These are phyloP conservation scores for maize (Zea mays) DNA, from an alignment of 176 grass and related monocot genomes.

Conservation along the genomic window Zm-B73-REFERENCE-NAM-5.0 NC_050103.1:9682501-9683000, in stretches of 20 bases:
- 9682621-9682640: background rate
- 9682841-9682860: slow-evolving; percentile 21
- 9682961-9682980: background rate
- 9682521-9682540: slow-evolving; percentile 39
- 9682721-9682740: background rate
- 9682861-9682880: slow-evolving; percentile 18
- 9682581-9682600: slow-evolving; percentile 29
- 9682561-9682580: slow-evolving; percentile 18
- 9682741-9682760: background rate
- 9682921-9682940: background rate
- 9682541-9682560: background rate
- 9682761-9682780: background rate
- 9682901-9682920: background rate
- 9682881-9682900: slow-evolving; percentile 42
- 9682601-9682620: slow-evolving; percentile 36
- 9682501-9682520: no score
- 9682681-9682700: background rate
- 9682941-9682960: background rate
- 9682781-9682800: slow-evolving; percentile 17
- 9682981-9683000: background rate
- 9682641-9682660: slow-evolving; percentile 38
- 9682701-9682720: background rate
- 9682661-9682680: slow-evolving; percentile 34
- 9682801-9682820: slow-evolving; percentile 33
- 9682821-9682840: slow-evolving; percentile 16